Conservation (phyloP, 2,329 filamentous ascomycete species). For the Verticillium klebahnii region DNA sequence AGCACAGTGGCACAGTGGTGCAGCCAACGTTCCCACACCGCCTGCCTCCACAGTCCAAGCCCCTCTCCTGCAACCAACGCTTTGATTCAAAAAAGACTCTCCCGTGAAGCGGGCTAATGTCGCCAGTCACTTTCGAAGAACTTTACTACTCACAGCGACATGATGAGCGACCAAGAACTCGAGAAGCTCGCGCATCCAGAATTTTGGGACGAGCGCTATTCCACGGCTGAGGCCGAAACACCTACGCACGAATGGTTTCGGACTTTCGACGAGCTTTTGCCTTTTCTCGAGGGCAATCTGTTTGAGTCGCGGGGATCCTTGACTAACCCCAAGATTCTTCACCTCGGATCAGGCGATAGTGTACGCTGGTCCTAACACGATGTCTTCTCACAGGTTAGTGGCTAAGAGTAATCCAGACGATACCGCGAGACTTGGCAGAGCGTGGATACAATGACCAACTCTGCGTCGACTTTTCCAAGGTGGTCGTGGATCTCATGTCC, state of each 20-base stretch:
- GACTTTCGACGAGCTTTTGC: constrained; percentile 39
- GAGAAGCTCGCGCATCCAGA: not conserved
- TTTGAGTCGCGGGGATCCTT: constrained; percentile 22
- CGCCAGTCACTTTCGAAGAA: not conserved
- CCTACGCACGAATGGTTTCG: constrained; percentile 52
- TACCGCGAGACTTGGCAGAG: constrained; percentile 42
- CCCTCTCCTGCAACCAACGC: not conserved
- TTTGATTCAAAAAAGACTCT: not conserved
- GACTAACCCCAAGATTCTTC: constrained; percentile 39
- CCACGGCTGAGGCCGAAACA: constrained; percentile 25
- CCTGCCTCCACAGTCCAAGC: not conserved
- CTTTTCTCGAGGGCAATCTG: constrained; percentile 40
- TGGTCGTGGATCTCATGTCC: constrained; percentile 49
- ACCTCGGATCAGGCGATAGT: constrained; percentile 55
- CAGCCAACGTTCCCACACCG: not conserved
- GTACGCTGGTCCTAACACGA: constrained; percentile 23
- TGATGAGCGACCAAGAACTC: not conserved
- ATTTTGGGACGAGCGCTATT: not conserved
- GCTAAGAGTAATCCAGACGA: constrained; percentile 29
- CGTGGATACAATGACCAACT: constrained; percentile 47
- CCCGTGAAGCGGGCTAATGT: not conserved
- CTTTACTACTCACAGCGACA: not conserved
- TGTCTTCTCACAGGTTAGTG: not conserved
- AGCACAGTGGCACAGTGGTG: no score
- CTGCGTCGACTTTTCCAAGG: constrained; percentile 52